Percentiles rank a stretch among this genome's conserved stretches.
Evolutionary conservation across 179 eudicot genomes (phyloP).

Genomic region (Nepenthes alata): DNA sequence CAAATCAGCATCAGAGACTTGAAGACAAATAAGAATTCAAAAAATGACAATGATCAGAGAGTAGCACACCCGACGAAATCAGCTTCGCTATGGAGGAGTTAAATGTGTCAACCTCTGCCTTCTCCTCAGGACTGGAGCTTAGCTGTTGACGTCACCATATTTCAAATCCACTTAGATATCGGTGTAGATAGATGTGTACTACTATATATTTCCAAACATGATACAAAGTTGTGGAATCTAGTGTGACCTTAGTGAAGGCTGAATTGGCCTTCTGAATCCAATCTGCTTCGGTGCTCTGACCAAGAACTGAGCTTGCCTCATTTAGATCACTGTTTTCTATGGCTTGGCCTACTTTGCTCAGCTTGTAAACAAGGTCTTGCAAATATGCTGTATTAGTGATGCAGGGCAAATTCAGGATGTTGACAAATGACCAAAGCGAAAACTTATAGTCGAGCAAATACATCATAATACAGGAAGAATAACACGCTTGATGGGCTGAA

Average conservation of each 20-base stretch:
- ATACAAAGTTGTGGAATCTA: not conserved
- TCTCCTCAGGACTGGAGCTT: constrained; percentile 64
- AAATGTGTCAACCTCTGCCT: constrained; percentile 56
- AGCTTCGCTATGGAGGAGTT: constrained; percentile 55
- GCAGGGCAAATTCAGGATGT: not conserved
- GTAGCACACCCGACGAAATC: constrained; percentile 53
- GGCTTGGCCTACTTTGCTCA: constrained; percentile 81
- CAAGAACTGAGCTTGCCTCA: constrained; percentile 67
- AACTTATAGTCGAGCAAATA: no score
- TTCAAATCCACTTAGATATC: not conserved
- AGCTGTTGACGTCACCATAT: constrained; percentile 24
- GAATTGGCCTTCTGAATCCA: constrained; percentile 76
- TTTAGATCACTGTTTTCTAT: constrained; percentile 74
- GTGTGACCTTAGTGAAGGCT: constrained; percentile 67
- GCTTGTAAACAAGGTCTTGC: constrained; percentile 78
- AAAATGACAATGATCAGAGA: not conserved
- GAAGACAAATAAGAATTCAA: not conserved
- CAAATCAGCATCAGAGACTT: not conserved
- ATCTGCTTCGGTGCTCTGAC: constrained; percentile 42
- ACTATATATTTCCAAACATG: no score
- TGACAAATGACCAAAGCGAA: no score
- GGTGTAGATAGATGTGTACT: not conserved
- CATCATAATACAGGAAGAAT: no score
- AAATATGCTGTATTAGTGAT: constrained; percentile 42
- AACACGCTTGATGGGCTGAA: no score